Base-by-base conservation (phyloP, 345 rosid genomes). In the Arabis alpina region DNA sequence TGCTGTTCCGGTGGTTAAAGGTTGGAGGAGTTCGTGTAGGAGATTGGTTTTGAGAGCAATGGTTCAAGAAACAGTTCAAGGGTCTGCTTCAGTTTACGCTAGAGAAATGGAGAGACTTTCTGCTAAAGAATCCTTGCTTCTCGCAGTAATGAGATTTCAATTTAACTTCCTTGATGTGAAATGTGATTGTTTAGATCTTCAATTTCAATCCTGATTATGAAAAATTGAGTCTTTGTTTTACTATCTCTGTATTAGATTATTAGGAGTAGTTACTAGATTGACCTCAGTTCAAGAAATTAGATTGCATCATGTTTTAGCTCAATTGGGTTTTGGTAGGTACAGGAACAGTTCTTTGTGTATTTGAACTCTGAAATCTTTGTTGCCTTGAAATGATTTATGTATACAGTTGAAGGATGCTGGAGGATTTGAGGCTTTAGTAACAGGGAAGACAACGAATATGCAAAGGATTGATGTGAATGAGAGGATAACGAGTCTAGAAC, bases 61-160 rank as follows among this genome's bases (percentile, higher is more conserved):
- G 96, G 93, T 86, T 8, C 85, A 87, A 76, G 85, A 88, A 77
- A 62, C 88, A 12, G 88, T 76, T 1, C 90, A 83, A 44, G 96
- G 93, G 14, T 83, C 96, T 72, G 80, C 93, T 15, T 89, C 91
- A 1, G 66, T 85, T 40, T 89, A 94, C 76, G 99, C 99, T 51
- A 88, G 87, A 79, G 96, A 84, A 64, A 94, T 94, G 99, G 99
- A 94, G 72, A 77, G 99, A 9, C 97, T 94, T 70, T 88, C 97
- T 41, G 99, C 99, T 54, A 94, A 94, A 73, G 99, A 94, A 73
- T 94, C 97, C 1, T 84, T 94, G 41, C 88, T 94, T 60, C 90
- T 94, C 47, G 95, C 99, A 10, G 99, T 94, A 76, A 74, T 19
- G 23, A 80, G 70, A 82, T 73, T 25, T 19, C 23, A 19, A 19